phyloP scores from a whole-genome alignment of 225 moss, liverwort and hornwort species.

The Pleurozium schreberi region DNA sequence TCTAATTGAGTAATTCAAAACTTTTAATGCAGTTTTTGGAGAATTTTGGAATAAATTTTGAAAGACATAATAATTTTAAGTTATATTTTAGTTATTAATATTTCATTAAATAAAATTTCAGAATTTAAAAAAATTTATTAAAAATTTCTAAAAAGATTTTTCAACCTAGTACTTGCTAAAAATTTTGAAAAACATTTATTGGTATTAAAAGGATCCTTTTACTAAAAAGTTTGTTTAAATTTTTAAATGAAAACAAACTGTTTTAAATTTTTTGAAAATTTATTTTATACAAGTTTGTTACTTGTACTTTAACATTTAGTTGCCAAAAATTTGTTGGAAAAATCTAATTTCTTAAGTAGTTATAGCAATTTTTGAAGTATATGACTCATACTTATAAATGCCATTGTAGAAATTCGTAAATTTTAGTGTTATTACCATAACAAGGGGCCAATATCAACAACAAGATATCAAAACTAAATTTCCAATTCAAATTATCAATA shows the following conservation, averaged over 20 bases:
- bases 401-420: neutral
- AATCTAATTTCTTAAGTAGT: neutral
- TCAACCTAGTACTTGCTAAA: neutral
- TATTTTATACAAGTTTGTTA: neutral
- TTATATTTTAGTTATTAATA: too few relatives aligned
- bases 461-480: neutral
- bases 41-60: too few relatives aligned
- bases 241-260: neutral
- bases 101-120: too few relatives aligned
- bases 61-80: too few relatives aligned
- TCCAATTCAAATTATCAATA: fast-evolving
- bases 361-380: neutral
- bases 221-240: too few relatives aligned
- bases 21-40: too few relatives aligned
- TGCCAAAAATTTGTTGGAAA: too few relatives aligned
- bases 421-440: neutral
- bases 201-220: too few relatives aligned
- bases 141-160: neutral
- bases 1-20: too few relatives aligned
- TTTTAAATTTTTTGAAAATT: neutral
- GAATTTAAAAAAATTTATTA: too few relatives aligned
- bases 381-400: neutral
- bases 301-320: neutral
- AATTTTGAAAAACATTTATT: too few relatives aligned
- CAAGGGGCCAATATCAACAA: neutral